Percentiles rank a stretch among this genome's conserved stretches.
phyloP scores from a whole-genome alignment of 768 basidiomycete species.

The Cystoderma amianthinum region DNA sequence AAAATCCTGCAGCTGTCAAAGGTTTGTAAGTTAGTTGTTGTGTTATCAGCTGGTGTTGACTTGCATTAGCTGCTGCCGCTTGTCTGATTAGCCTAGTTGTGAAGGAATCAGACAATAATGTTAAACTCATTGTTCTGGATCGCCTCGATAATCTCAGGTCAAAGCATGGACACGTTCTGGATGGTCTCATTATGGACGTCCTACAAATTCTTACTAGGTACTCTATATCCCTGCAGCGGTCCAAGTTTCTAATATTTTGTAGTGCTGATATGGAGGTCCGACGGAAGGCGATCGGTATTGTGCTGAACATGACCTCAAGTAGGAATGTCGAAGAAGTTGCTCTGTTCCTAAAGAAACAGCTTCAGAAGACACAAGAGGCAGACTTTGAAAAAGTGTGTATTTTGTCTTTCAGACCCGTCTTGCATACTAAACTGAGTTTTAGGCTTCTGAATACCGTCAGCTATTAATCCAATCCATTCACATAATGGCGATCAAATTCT shows the following conservation, averaged over 20 bases:
- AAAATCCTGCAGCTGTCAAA: slow-evolving; percentile 94
- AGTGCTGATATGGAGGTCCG: slow-evolving; percentile 97
- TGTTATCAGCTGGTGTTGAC: not conserved
- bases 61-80: slow-evolving; percentile 69
- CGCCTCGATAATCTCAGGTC: slow-evolving; percentile 77
- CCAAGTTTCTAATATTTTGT: slow-evolving; percentile 2
- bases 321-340: slow-evolving; percentile 97
- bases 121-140: slow-evolving; percentile 94
- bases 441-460: slow-evolving; percentile 94
- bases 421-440: not conserved
- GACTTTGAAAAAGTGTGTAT: slow-evolving; percentile 81
- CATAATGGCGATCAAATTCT: slow-evolving; percentile 92
- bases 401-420: not conserved
- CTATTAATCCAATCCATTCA: slow-evolving; percentile 97
- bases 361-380: slow-evolving; percentile 87
- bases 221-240: not conserved
- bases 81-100: slow-evolving; percentile 83
- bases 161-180: slow-evolving; percentile 85
- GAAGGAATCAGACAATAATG: slow-evolving; percentile 98
- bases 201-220: slow-evolving; percentile 84
- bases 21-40: slow-evolving; percentile 34
- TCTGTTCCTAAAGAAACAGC: slow-evolving; percentile 93
- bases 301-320: slow-evolving; percentile 88
- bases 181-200: slow-evolving; percentile 92
- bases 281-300: slow-evolving; percentile 84